phyloP scores from a whole-genome alignment of 1,139 yeast genomes.

The Pichia sp. region DNA sequence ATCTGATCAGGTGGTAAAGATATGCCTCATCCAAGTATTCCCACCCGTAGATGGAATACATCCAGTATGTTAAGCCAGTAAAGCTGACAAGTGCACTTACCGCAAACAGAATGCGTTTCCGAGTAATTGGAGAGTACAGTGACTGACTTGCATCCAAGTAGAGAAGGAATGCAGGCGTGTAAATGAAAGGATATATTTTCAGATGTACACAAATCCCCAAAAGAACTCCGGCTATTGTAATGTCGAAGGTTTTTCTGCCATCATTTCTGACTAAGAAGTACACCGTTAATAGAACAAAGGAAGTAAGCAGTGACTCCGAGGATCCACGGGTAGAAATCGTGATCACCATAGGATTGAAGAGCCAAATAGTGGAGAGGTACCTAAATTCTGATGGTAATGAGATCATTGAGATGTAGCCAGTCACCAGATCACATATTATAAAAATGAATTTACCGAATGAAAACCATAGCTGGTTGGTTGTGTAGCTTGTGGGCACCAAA shows the following conservation, averaged over 20 bases:
- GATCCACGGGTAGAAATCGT: constrained; percentile 93
- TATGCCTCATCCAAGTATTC: constrained; percentile 80
- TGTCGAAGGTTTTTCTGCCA: constrained; percentile 27
- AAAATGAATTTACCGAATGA: constrained; percentile 79
- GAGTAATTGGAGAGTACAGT: constrained; percentile 40
- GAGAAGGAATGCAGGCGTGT: constrained; percentile 55
- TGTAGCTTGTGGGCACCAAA: constrained; percentile 55
- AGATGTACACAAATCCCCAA: constrained; percentile 83
- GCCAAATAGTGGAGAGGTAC: constrained; percentile 58
- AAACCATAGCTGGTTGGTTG: constrained; percentile 38
- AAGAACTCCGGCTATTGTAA: constrained; percentile 54
- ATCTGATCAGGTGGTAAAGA: constrained; percentile 72
- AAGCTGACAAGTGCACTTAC: constrained; percentile 43
- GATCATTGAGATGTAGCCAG: constrained; percentile 52
- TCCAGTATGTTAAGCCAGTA: constrained; percentile 43
- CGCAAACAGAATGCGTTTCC: constrained; percentile 45
- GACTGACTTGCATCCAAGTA: constrained; percentile 31
- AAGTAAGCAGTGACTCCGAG: constrained; percentile 84
- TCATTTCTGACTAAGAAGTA: constrained; percentile 35
- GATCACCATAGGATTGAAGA: constrained; percentile 90
- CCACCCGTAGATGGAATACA: constrained; percentile 67
- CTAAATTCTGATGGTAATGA: constrained; percentile 38
- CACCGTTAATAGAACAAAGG: constrained; percentile 62
- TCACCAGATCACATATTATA: constrained; percentile 70
- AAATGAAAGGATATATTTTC: constrained; percentile 87